These are phyloP conservation scores for Rhizophagus prolifer DNA, from an alignment of 192 early-diverging fungal genomes.

Conservation along the genomic window DNA sequence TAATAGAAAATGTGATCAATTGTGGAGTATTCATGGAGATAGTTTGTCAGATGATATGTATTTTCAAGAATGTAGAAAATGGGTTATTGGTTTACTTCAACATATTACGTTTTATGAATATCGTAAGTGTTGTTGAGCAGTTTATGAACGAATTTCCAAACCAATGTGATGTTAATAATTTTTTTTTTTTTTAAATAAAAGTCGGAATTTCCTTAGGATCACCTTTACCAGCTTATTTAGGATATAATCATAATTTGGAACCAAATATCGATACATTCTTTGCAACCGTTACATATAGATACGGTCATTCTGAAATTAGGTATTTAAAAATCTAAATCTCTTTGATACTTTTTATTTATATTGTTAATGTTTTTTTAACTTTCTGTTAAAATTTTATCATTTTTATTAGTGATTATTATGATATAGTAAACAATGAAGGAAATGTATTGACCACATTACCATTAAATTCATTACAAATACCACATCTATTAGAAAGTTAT, in stretches of 20 bases:
- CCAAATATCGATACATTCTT: constrained; percentile 11
- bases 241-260: neutral
- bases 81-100: constrained; percentile 10
- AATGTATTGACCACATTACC: neutral
- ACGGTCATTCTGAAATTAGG: constrained; percentile 6
- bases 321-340: neutral
- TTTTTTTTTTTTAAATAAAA: neutral
- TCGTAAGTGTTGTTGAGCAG: neutral
- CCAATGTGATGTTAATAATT: no score
- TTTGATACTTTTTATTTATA: no score
- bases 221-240: neutral
- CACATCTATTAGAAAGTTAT: neutral
- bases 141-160: no score
- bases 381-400: neutral
- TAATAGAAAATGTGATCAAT: constrained; percentile 19
- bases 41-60: neutral
- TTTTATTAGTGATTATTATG: constrained; percentile 1
- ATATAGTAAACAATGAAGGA: constrained; percentile 12
- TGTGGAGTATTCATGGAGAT: neutral
- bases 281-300: neutral
- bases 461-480: neutral
- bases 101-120: neutral
- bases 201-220: neutral
- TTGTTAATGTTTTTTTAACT: neutral
- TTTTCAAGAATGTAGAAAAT: constrained; percentile 27